Evolutionary conservation across 495 filamentous ascomycete genomes (phyloP), one percentile per base, ranked within the genome.

Genomic region (Elasticomyces elasticus): DNA sequence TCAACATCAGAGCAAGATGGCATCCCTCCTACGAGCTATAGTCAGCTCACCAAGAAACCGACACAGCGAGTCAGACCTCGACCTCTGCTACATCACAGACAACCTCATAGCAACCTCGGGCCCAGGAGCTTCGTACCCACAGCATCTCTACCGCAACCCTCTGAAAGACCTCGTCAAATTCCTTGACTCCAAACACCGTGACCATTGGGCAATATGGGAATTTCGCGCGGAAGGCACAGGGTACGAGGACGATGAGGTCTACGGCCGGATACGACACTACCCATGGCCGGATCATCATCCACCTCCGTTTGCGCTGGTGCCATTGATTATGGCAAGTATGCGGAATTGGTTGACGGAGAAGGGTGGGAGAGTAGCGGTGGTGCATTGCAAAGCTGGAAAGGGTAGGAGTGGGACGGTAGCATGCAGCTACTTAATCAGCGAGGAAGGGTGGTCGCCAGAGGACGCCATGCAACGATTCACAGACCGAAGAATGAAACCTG

Each of bases 281-380:
- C 92, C 92, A 1, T 98, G 86, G 79, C 94, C 94, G 0, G 92
- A 98, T 66, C 92, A 98, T 65, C 92, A 97, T 66, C 94, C 92
- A 27, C 92, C 92, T 54, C 92, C 94, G 2, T 97, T 98, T 62
- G 77, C 79, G 27, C 69, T 95, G 13, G 83, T 97, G 22, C 90
- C 89, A 0, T 73, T 83, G 62, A 87, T 95, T n/a, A 78, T 95
- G 74, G 89, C 78, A 5, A 83, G 84, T 58, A 95, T 97, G 89
- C 76, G 84, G 48, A 83, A 89, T 52, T 95, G 89, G 89, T 64
- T 94, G 31, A 69, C 78, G 24, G 79, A 72, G 15, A 70, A 79
- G n/a, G 72, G 76, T 13, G 73, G 63, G n/a, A 74, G 88, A 22
- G 85, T 95, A 0, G 83, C 83, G 1, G 91, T 98, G 5, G 87